phyloP scores from a whole-genome alignment of 2,329 filamentous ascomycete genomes.

The Colletotrichum sp. region DNA sequence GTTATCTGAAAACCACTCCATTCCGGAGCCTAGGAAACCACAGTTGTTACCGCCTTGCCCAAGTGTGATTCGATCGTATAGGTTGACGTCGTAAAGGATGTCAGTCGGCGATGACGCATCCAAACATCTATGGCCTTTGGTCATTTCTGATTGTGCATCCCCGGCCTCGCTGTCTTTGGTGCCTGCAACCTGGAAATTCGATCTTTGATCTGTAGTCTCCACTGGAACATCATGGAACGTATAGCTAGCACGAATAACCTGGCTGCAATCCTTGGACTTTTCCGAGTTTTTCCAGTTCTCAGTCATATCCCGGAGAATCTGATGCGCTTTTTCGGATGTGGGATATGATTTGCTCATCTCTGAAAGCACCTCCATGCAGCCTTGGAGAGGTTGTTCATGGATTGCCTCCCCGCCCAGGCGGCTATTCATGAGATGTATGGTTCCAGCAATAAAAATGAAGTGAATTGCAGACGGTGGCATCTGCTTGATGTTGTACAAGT shows the following conservation, averaged over 20 bases:
- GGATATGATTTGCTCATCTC: constrained; percentile 1
- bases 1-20: neutral
- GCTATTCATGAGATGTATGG: neutral
- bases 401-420: neutral
- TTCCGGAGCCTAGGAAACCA: neutral
- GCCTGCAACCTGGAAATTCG: neutral
- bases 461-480: neutral
- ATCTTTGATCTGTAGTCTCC: neutral
- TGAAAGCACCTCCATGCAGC: neutral
- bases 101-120: neutral
- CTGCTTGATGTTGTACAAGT: neutral
- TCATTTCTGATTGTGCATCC: accelerated
- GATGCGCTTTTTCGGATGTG: neutral
- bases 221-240: neutral
- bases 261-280: neutral
- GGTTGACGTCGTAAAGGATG: neutral
- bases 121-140: neutral
- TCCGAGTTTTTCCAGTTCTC: neutral
- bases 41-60: neutral
- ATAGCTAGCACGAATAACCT: neutral
- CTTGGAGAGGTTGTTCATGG: neutral
- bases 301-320: neutral
- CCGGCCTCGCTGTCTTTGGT: neutral
- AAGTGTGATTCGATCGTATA: neutral
- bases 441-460: constrained; percentile 6